Conservation (phyloP, 768 basidiomycete species). For the Rhizopogon vinicolor region DNA sequence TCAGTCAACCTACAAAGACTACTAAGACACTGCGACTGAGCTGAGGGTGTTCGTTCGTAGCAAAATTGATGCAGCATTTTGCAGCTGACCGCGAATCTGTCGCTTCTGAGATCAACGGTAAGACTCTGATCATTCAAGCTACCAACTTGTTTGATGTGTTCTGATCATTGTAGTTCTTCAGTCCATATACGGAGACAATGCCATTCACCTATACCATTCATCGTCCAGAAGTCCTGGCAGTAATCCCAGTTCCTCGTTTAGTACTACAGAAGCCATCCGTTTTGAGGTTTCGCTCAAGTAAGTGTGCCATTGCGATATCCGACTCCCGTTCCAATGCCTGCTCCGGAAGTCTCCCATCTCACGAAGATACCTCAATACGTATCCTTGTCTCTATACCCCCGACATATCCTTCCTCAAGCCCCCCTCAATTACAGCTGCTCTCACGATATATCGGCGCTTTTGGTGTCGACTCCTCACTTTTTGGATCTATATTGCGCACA, state of each 20-base stretch:
- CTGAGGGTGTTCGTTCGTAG: conserved; percentile 19
- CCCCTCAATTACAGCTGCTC: conserved; percentile 81
- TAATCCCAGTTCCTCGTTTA: conserved; percentile 14
- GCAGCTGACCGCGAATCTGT: conserved; percentile 35
- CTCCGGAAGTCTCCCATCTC: conserved; percentile 42
- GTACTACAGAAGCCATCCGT: conserved; percentile 39
- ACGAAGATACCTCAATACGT: conserved; percentile 47
- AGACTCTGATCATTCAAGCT: conserved; percentile 4
- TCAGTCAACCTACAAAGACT: not conserved
- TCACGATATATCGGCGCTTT: conserved; percentile 82
- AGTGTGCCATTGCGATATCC: conserved; percentile 19
- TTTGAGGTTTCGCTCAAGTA: conserved; percentile 66
- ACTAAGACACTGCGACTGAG: conserved; percentile 12
- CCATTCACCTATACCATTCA: conserved; percentile 56
- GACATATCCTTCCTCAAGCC: conserved; percentile 59
- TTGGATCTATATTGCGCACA: conserved; percentile 73
- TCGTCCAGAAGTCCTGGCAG: conserved; percentile 13
- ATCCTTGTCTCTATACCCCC: conserved; percentile 55
- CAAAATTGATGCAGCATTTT: conserved; percentile 23
- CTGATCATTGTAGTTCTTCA: conserved; percentile 51
- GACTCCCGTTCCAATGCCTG: not conserved
- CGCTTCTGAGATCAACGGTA: conserved; percentile 45
- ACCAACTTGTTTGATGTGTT: conserved; percentile 1
- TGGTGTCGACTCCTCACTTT: conserved; percentile 67
- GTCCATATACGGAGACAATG: conserved; percentile 74